These are phyloP conservation scores for Aureobasidium pullulans DNA, from an alignment of 2,329 filamentous ascomycete species.

Conservation along the genomic window DNA sequence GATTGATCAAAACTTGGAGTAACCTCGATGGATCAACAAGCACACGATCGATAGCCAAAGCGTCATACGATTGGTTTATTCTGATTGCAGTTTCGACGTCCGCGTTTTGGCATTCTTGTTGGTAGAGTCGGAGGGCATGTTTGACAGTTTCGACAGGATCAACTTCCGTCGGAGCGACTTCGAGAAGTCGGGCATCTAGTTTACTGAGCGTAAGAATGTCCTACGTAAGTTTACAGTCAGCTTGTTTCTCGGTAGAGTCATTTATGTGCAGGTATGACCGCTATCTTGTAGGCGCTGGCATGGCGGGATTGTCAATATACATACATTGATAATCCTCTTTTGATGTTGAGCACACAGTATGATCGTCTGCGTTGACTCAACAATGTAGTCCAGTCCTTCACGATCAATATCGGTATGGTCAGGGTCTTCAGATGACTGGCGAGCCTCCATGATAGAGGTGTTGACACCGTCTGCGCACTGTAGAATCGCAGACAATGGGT, in stretches of 20 bases:
- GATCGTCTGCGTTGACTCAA: slow-evolving; percentile 23
- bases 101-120: slow-evolving; percentile 58
- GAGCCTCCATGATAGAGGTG: slow-evolving; percentile 38
- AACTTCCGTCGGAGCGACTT: slow-evolving; percentile 58
- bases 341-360: slow-evolving; percentile 25
- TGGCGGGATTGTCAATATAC: background rate
- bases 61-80: slow-evolving; percentile 51
- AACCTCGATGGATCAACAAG: slow-evolving; percentile 25
- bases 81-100: slow-evolving; percentile 55
- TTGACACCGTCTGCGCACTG: slow-evolving; percentile 39
- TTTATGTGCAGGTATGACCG: no score
- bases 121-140: slow-evolving; percentile 64
- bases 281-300: no score
- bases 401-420: slow-evolving; percentile 20
- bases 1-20: slow-evolving; percentile 25
- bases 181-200: slow-evolving; percentile 26
- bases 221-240: slow-evolving; percentile 24
- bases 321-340: slow-evolving; percentile 9
- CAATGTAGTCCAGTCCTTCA: slow-evolving; percentile 37
- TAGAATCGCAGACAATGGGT: slow-evolving; percentile 36
- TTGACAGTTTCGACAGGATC: slow-evolving; percentile 56
- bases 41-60: slow-evolving; percentile 31
- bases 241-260: slow-evolving; percentile 20
- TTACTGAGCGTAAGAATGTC: slow-evolving; percentile 39
- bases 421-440: slow-evolving; percentile 35